These are phyloP conservation scores for Globisporangium megalacanthum DNA, from an alignment of 352 stramenopile species.

Conservation along the genomic window DNA sequence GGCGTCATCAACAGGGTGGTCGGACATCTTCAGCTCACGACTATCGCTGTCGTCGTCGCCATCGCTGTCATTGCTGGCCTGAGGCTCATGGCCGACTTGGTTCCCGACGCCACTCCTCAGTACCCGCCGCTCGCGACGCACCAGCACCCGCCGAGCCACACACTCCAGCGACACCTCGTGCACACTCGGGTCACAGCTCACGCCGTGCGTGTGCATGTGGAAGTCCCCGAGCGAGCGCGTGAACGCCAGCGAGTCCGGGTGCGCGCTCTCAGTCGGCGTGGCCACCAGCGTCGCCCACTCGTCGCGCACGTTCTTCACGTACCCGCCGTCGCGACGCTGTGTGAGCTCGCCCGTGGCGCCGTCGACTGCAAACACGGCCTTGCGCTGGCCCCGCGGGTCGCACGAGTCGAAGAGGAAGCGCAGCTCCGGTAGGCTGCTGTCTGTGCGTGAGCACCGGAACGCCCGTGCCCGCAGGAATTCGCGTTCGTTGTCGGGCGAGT, in stretches of 20 bases:
- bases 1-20: too few relatives aligned
- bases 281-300: slow-evolving; percentile 86
- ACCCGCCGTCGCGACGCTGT: slow-evolving; percentile 44
- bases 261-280: slow-evolving; percentile 55
- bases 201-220: slow-evolving; percentile 85
- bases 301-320: slow-evolving; percentile 91
- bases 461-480: slow-evolving; percentile 69
- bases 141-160: slow-evolving; percentile 19
- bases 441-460: slow-evolving; percentile 21
- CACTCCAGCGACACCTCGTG: slow-evolving; percentile 40
- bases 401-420: slow-evolving; percentile 82
- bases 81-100: slow-evolving; percentile 13
- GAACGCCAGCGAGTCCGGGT: slow-evolving; percentile 82
- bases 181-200: slow-evolving; percentile 58
- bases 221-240: slow-evolving; percentile 86
- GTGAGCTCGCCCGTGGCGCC: slow-evolving; percentile 24
- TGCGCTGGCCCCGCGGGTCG: slow-evolving; percentile 25
- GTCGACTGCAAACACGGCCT: slow-evolving; percentile 40
- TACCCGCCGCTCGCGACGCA: neutral
- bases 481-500: slow-evolving; percentile 65
- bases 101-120: too few relatives aligned
- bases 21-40: too few relatives aligned
- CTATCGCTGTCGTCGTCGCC: slow-evolving; percentile 3
- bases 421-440: slow-evolving; percentile 45
- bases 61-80: slow-evolving; percentile 12